Conservation (phyloP, 352 stramenopile species). For the Pythium volutum region DNA sequence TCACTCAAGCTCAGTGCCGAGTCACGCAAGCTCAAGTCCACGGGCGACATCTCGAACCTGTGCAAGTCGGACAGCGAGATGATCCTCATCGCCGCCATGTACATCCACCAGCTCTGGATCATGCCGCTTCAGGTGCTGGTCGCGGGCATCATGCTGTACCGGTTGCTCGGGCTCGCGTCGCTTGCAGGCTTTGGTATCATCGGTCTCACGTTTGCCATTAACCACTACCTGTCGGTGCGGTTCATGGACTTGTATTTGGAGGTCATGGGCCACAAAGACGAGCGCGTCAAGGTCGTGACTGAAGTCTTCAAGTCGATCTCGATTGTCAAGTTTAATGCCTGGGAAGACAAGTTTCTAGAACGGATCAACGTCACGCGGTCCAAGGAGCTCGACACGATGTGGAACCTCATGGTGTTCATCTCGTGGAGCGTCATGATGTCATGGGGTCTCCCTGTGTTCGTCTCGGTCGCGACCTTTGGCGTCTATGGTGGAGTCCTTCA, state of each 20-base stretch:
- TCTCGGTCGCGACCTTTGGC: slow-evolving; percentile 39
- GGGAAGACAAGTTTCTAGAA: slow-evolving; percentile 74
- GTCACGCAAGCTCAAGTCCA: slow-evolving; percentile 43
- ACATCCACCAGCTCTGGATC: slow-evolving; percentile 63
- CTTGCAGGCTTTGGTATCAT: slow-evolving; percentile 50
- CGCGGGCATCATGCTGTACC: slow-evolving; percentile 36
- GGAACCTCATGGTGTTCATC: slow-evolving; percentile 1
- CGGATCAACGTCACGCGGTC: slow-evolving; percentile 34
- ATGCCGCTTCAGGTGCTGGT: slow-evolving; percentile 48
- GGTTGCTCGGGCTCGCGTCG: slow-evolving; percentile 32
- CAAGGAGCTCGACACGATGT: slow-evolving; percentile 23
- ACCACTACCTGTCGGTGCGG: slow-evolving; percentile 33
- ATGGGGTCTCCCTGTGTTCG: slow-evolving; percentile 40
- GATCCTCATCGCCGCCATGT: slow-evolving; percentile 35
- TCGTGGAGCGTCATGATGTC: slow-evolving; percentile 5
- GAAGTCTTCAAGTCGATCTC: slow-evolving; percentile 72
- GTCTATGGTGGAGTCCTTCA: slow-evolving; percentile 45
- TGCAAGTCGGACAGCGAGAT: slow-evolving; percentile 48
- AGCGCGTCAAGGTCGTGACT: slow-evolving; percentile 35
- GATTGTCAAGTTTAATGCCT: slow-evolving; percentile 94
- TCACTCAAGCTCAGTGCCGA: slow-evolving; percentile 40
- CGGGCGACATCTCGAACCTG: slow-evolving; percentile 52
- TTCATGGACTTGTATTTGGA: slow-evolving; percentile 19
- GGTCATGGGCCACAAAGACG: slow-evolving; percentile 29
- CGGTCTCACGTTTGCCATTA: slow-evolving; percentile 34